A percentile compares a stretch with the other conserved stretches of the same genome.
These are phyloP conservation scores for Termitomyces sp. DNA, from an alignment of 768 basidiomycete species.

Conservation along the genomic window DNA sequence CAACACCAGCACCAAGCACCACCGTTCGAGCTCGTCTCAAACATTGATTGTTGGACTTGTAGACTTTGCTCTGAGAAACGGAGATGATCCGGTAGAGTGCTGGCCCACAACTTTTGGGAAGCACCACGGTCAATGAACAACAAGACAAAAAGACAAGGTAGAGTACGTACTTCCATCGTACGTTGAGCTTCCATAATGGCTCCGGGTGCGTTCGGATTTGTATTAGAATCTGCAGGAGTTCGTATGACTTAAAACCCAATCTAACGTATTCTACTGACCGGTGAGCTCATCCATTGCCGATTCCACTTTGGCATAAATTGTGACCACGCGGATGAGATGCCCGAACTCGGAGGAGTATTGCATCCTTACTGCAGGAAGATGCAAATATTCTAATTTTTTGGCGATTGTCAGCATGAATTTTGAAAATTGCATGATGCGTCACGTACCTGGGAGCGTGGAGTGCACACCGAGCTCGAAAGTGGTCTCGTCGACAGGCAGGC, in stretches of 20 bases:
- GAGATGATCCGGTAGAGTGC: constrained; percentile 64
- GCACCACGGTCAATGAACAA: not conserved
- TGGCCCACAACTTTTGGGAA: constrained; percentile 39
- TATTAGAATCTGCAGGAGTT: constrained; percentile 19
- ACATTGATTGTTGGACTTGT: constrained; percentile 64
- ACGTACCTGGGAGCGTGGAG: constrained; percentile 46
- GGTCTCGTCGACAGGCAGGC: constrained; percentile 77
- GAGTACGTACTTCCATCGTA: constrained; percentile 35
- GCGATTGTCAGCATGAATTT: constrained; percentile 9
- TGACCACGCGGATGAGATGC: constrained; percentile 64
- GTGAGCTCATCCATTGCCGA: constrained; percentile 43
- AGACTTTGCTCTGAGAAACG: constrained; percentile 67
- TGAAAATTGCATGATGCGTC: constrained; percentile 3
- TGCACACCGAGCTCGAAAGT: constrained; percentile 70
- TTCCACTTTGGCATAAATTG: constrained; percentile 60
- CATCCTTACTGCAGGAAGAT: constrained; percentile 53
- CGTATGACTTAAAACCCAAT: not conserved
- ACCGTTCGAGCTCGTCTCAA: constrained; percentile 71
- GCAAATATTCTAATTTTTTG: constrained; percentile 57
- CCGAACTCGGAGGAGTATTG: constrained; percentile 69
- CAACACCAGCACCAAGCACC: constrained; percentile 79
- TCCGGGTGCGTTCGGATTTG: constrained; percentile 28
- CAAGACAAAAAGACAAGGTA: not conserved
- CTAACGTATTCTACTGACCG: constrained; percentile 29
- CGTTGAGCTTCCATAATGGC: constrained; percentile 37